A percentile compares a stretch with the other conserved stretches of the same genome.
Conservation (phyloP, 2,329 filamentous ascomycete species). For the Exophiala mesophila region DNA sequence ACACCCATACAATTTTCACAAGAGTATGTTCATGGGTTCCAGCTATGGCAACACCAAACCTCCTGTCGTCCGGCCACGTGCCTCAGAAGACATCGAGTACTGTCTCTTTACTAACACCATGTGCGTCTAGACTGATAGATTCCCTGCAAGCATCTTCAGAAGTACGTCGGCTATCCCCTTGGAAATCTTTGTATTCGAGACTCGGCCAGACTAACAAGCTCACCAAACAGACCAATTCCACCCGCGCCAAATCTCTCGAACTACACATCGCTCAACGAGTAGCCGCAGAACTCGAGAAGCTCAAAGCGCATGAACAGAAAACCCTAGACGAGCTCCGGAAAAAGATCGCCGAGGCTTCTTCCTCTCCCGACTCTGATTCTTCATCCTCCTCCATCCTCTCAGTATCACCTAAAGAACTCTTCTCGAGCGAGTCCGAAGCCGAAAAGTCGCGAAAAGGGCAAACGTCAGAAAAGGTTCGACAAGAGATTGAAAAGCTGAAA, state of each 20-base stretch:
- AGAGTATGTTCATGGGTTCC: slow-evolving; percentile 34
- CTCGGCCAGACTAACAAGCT: no score
- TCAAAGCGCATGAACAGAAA: slow-evolving; percentile 65
- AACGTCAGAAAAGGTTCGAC: slow-evolving; percentile 44
- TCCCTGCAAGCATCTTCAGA: slow-evolving; percentile 78
- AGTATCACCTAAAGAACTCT: slow-evolving; percentile 42
- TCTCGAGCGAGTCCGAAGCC: slow-evolving; percentile 15
- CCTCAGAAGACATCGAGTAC: no score
- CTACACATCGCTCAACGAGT: slow-evolving; percentile 85
- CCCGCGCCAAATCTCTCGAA: slow-evolving; percentile 76
- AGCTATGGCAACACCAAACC: no score
- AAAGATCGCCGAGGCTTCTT: slow-evolving; percentile 39
- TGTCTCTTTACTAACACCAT: slow-evolving; percentile 13
- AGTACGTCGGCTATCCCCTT: no score
- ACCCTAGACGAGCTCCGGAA: slow-evolving; percentile 66
- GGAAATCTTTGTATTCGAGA: no score
- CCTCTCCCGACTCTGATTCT: slow-evolving; percentile 4
- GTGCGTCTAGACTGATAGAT: slow-evolving; percentile 56
- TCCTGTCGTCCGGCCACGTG: no score
- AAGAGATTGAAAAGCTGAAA: slow-evolving; percentile 53
- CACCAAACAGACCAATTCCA: slow-evolving; percentile 70
- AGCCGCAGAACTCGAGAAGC: slow-evolving; percentile 73
- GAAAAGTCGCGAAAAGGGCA: slow-evolving; percentile 20
- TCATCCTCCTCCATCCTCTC: slow-evolving; percentile 32
- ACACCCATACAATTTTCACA: slow-evolving; percentile 31